These are phyloP conservation scores for Rhododendron vialii DNA, from an alignment of 148 eudicot species.

Conservation along the genomic window DNA sequence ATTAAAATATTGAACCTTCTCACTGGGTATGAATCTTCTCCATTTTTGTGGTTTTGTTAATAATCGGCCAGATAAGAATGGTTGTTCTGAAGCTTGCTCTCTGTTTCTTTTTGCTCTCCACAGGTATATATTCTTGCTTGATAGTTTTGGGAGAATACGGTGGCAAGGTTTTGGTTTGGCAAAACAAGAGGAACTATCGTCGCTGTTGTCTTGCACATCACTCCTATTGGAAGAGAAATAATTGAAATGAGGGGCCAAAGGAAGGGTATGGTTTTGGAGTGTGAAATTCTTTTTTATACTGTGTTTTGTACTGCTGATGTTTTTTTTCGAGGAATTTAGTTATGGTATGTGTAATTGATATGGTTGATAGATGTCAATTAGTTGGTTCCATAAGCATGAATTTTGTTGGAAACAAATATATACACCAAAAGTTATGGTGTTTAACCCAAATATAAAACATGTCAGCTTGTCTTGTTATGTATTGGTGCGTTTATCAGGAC, in stretches of 20 bases:
- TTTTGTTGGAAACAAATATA: not conserved
- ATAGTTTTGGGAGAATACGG: conserved; percentile 78
- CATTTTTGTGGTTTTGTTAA: not conserved
- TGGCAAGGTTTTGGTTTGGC: conserved; percentile 89
- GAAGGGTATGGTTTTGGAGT: not conserved
- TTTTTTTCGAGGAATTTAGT: not conserved
- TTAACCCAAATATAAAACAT: not conserved
- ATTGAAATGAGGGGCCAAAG: not conserved
- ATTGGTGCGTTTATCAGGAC: not conserved
- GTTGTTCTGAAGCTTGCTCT: not conserved
- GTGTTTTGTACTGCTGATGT: not conserved
- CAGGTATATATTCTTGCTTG: conserved; percentile 89
- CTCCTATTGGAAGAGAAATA: conserved; percentile 52
- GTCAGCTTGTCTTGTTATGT: not conserved
- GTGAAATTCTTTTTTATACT: not conserved
- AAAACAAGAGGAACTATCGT: conserved; percentile 64
- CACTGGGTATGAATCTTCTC: conserved; percentile 58
- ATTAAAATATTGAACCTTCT: conserved; percentile 85
- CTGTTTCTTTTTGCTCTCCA: not conserved
- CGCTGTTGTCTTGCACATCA: conserved; percentile 68
- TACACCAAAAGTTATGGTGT: not conserved
- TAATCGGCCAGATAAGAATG: not conserved
- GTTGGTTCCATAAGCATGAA: not conserved
- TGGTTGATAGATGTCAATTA: not conserved
- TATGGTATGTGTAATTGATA: not conserved